These are phyloP conservation scores for Nitzschia sp. DNA, from an alignment of 108 stramenopile genomes.

Conservation along the genomic window DNA sequence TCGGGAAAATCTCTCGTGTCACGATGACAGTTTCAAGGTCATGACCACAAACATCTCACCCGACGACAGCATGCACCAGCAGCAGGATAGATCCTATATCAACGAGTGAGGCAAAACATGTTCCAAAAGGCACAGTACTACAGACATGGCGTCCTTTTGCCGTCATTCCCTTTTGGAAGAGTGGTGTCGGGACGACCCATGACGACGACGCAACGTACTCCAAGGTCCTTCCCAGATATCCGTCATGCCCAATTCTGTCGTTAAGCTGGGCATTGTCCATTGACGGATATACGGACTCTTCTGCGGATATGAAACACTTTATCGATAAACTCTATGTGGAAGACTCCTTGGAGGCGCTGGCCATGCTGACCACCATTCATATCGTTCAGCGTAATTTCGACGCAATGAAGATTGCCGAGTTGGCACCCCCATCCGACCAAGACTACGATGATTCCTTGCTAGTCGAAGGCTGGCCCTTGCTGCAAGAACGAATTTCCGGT, in stretches of 20 bases:
- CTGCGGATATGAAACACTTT: constrained; percentile 4
- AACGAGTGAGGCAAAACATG: no score
- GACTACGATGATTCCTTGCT: constrained; percentile 8
- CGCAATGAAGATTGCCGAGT: neutral
- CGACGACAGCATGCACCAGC: no score
- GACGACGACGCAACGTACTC: neutral
- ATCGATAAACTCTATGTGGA: neutral
- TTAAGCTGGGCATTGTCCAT: neutral
- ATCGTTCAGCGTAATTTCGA: neutral
- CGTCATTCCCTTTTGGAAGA: constrained; percentile 6
- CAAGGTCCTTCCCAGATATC: neutral
- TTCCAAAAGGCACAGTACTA: constrained; percentile 7
- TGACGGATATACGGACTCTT: no score
- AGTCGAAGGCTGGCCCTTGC: constrained; percentile 38
- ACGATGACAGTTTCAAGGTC: no score
- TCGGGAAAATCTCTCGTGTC: no score
- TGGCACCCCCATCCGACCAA: neutral
- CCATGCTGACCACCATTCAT: constrained; percentile 10
- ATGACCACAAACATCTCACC: no score
- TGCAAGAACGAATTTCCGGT: constrained; percentile 14
- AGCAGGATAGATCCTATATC: no score
- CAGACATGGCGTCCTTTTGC: neutral
- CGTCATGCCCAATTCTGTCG: neutral
- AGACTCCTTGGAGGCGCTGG: constrained; percentile 11
- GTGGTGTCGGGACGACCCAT: no score